phyloP scores from a whole-genome alignment of 1,284 basidiomycete genomes.

The Paramarasmius palmivorus region DNA sequence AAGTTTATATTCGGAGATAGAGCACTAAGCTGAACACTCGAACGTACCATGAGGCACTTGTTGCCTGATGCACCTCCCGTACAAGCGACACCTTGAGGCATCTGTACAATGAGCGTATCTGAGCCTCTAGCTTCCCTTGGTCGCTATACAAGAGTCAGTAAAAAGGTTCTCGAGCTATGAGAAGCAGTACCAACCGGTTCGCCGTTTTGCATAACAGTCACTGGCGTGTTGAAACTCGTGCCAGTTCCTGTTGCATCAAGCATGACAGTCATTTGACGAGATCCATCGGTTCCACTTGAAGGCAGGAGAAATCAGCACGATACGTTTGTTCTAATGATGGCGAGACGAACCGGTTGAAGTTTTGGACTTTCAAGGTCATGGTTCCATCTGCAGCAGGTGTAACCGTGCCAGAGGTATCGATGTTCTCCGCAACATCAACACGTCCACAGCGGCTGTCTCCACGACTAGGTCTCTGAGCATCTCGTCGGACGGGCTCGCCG shows the following conservation, averaged over 20 bases:
- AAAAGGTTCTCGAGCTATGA: background rate
- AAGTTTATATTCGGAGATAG: background rate
- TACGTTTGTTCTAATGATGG: background rate
- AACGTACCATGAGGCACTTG: constrained; percentile 30
- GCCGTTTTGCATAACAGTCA: constrained; percentile 37
- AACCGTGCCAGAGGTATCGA: constrained; percentile 22
- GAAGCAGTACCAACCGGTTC: constrained; percentile 27
- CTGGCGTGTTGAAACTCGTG: constrained; percentile 31
- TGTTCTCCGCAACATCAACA: constrained; percentile 19
- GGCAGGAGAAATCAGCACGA: background rate
- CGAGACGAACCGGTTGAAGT: constrained; percentile 24
- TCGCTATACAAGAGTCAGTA: constrained; percentile 7
- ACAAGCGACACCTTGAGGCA: constrained; percentile 39
- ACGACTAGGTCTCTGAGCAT: constrained; percentile 21
- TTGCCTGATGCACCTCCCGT: constrained; percentile 33
- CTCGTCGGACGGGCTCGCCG: constrained; percentile 18
- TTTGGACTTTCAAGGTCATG: constrained; percentile 18
- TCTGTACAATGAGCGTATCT: constrained; percentile 30
- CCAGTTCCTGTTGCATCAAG: constrained; percentile 40
- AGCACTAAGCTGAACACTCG: background rate
- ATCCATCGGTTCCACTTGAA: constrained; percentile 21
- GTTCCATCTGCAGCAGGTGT: constrained; percentile 20
- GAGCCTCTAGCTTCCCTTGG: constrained; percentile 30
- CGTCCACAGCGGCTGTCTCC: constrained; percentile 19
- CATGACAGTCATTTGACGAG: constrained; percentile 24